Conservation (phyloP, 2,329 filamentous ascomycete species). For the Talaromyces sp. region DNA sequence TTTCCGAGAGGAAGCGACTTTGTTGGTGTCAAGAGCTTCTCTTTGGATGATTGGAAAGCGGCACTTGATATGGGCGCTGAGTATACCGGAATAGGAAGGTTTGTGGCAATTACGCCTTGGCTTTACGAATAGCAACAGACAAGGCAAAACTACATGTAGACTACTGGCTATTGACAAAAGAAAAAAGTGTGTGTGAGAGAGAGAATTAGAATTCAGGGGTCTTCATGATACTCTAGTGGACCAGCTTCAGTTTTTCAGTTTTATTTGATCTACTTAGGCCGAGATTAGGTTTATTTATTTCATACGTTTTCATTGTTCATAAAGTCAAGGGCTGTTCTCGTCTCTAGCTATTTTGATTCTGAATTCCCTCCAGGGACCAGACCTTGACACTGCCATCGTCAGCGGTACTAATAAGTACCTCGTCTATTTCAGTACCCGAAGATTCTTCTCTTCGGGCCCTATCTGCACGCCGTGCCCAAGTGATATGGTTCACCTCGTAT, state of each 20-base stretch:
- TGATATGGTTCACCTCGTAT: constrained; percentile 89
- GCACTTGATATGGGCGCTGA: constrained; percentile 4
- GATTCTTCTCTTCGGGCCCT: constrained; percentile 46
- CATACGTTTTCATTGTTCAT: neutral
- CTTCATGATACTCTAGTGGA: neutral
- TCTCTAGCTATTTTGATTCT: neutral
- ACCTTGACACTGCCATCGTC: constrained; percentile 85
- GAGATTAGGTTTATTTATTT: neutral
- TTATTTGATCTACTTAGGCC: neutral
- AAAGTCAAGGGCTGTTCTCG: neutral
- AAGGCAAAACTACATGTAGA: neutral
- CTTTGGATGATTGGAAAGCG: constrained; percentile 1
- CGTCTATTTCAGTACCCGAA: constrained; percentile 51
- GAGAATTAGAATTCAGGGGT: no score
- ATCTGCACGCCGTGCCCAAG: constrained; percentile 78
- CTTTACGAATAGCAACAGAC: neutral
- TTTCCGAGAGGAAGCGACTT: constrained; percentile 1
- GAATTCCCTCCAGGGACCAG: constrained; percentile 56
- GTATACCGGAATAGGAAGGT: constrained; percentile 3
- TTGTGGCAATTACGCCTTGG: neutral
- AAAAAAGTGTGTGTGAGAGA: no score
- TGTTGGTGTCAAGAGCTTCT: constrained; percentile 1
- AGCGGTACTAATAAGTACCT: constrained; percentile 84
- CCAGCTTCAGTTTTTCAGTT: neutral
- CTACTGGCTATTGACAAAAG: neutral